Evolutionary conservation across 2,329 filamentous ascomycete species (phyloP).

Genomic region (Alternaria ethzedia): DNA sequence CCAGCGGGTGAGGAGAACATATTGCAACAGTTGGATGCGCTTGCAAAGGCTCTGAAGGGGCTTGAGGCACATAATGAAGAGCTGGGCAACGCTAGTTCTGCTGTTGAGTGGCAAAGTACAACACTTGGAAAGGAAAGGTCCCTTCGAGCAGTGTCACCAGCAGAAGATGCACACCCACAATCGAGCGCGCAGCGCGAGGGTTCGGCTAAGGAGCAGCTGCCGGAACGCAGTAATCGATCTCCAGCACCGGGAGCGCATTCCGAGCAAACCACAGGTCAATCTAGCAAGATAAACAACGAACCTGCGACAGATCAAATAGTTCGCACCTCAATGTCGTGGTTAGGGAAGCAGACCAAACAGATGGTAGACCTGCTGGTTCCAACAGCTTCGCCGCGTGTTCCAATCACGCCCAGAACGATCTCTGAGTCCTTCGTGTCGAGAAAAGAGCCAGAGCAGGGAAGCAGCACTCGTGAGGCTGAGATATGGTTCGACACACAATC

Average conservation of each 20-base stretch:
- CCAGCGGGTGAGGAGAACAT: too few relatives aligned
- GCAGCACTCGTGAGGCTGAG: too few relatives aligned
- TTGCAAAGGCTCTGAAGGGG: background rate
- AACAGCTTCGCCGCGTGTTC: background rate
- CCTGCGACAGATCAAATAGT: background rate
- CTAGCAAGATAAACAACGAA: background rate
- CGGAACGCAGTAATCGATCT: background rate
- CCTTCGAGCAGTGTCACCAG: background rate
- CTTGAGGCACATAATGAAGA: background rate
- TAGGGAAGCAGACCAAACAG: background rate
- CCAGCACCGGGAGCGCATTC: background rate
- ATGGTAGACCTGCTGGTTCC: background rate
- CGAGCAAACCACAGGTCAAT: background rate
- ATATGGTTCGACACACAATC: too few relatives aligned
- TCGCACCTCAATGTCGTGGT: background rate
- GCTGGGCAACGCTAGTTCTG: background rate
- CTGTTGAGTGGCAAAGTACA: background rate
- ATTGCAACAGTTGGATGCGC: background rate
- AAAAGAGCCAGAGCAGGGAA: too few relatives aligned
- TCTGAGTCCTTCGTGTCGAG: too few relatives aligned
- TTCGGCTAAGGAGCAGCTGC: background rate
- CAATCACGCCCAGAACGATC: background rate
- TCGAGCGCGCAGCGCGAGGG: background rate
- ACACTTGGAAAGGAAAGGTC: background rate
- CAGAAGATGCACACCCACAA: background rate